Percentiles rank a stretch among this genome's conserved stretches.
Conservation (phyloP, 805 yeast species). For the Dipodascus albidus region DNA sequence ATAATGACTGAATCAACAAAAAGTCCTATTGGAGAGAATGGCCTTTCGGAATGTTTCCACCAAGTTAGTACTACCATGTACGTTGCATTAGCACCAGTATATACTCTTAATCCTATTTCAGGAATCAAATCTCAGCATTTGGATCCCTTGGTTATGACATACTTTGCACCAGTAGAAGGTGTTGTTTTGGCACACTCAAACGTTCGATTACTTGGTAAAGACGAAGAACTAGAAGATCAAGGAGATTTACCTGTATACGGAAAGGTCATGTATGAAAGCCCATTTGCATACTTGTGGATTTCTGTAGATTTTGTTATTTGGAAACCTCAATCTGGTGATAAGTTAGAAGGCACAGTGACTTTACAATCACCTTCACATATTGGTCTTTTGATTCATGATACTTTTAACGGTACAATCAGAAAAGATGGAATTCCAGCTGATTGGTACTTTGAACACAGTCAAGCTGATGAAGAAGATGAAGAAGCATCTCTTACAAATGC, state of each 20-base stretch:
- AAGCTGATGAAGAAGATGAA: conserved; percentile 43
- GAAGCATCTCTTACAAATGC: conserved; percentile 10
- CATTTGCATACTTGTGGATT: conserved; percentile 84
- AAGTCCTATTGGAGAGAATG: conserved; percentile 20
- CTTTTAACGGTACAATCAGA: conserved; percentile 88
- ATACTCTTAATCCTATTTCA: conserved; percentile 51
- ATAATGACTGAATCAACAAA: neutral
- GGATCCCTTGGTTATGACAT: conserved; percentile 82
- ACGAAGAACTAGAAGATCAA: conserved; percentile 28
- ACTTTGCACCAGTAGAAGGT: conserved; percentile 61
- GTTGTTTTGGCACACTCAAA: conserved; percentile 74
- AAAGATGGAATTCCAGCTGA: conserved; percentile 71
- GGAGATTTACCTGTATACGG: conserved; percentile 40
- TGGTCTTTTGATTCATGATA: conserved; percentile 82
- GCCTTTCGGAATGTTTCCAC: conserved; percentile 54
- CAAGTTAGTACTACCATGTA: conserved; percentile 50
- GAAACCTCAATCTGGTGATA: conserved; percentile 85
- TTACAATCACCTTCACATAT: conserved; percentile 94
- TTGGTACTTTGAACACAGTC: conserved; percentile 79
- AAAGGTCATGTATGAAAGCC: conserved; percentile 63
- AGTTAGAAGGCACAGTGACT: conserved; percentile 74
- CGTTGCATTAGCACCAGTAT: conserved; percentile 81
- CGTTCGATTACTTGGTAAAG: conserved; percentile 39
- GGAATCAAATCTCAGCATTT: conserved; percentile 84
- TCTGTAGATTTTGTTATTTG: conserved; percentile 74